Base-by-base conservation (phyloP, 2,329 filamentous ascomycete species). In the Penicillium sp. region DNA sequence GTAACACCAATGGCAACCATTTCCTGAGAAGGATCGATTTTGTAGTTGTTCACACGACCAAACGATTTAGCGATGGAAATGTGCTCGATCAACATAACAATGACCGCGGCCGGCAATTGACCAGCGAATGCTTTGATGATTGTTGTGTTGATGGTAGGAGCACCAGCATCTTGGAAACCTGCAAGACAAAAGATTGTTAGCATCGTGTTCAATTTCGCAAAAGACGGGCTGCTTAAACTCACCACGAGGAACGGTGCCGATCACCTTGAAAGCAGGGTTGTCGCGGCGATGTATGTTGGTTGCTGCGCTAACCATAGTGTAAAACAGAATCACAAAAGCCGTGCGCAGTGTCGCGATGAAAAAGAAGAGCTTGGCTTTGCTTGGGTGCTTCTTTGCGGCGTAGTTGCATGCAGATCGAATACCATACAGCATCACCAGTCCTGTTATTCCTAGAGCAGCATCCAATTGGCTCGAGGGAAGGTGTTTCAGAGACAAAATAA, bases 21-120 rank as follows among this genome's bases (percentile, higher is more conserved):
- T 71, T 99, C 93, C 71, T 99, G 93, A 0, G 93, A 97, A 0
- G 94, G 92, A 64, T 97, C 87, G 69, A 99, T 97, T 16, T 85
- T 87, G 74, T 99, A 99, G 76, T 96, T 96, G 78, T 97, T 97
- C 65, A 97, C 84, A 58, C 93, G 84, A 9, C 94, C 94, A 64
- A 99, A 97, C 0, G 93, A 97, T 72, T 97, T 99, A 18, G 92
- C 91, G 61, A 97, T 97, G 48, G 93, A 91, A 65, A 97, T 96
- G 70, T 97, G 93, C 74, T 97, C 94, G 60, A 97, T 95, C 35
- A 97, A 81, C 57, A 97, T 81, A n/a, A 99, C 92, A 62, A 97
- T 96, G 52, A 97, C 86, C 0, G 89, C 87, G 7, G 89, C 89
- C 0, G 94, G 94, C 3, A 97, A 78, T 61, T 97, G 82, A 45